Percentiles rank a stretch among this genome's conserved stretches.
phyloP scores from a whole-genome alignment of 2,329 filamentous ascomycete species.

The Pezicula rhizophila region DNA sequence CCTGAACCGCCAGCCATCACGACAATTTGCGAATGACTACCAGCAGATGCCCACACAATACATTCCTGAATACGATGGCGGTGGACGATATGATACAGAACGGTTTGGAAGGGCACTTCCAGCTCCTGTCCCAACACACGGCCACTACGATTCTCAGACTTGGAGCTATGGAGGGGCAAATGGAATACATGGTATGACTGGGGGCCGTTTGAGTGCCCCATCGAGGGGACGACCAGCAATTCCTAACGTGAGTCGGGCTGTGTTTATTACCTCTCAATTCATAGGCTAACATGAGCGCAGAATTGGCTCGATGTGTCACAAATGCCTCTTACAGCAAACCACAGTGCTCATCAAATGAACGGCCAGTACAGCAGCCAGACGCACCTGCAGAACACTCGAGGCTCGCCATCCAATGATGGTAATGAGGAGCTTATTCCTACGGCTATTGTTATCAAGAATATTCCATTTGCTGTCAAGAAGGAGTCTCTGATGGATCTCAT shows the following conservation, averaged over 20 bases:
- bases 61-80: conserved; percentile 66
- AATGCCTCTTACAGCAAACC: conserved; percentile 36
- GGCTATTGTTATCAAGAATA: conserved; percentile 99
- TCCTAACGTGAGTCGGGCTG: conserved; percentile 59
- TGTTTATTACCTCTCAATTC: conserved; percentile 12
- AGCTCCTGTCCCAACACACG: conserved; percentile 42
- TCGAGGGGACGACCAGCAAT: conserved; percentile 55
- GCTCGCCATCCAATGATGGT: conserved; percentile 12
- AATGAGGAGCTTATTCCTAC: conserved; percentile 89
- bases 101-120: conserved; percentile 19
- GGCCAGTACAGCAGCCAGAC: conserved; percentile 28
- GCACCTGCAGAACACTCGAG: conserved; percentile 12
- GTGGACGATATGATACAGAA: conserved; percentile 48
- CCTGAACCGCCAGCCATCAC: conserved; percentile 65
- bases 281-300: conserved; percentile 31
- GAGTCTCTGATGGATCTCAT: conserved; percentile 90
- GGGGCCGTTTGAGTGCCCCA: conserved; percentile 48
- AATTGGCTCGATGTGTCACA: conserved; percentile 57
- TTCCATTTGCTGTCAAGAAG: conserved; percentile 96
- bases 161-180: conserved; percentile 66
- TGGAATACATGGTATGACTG: conserved; percentile 58
- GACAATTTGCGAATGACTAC: conserved; percentile 61
- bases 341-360: conserved; percentile 33
- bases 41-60: conserved; percentile 42
- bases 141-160: conserved; percentile 67